Evolutionary conservation across 1,284 basidiomycete genomes (phyloP).

Genomic region (Trichosporon asahii): DNA sequence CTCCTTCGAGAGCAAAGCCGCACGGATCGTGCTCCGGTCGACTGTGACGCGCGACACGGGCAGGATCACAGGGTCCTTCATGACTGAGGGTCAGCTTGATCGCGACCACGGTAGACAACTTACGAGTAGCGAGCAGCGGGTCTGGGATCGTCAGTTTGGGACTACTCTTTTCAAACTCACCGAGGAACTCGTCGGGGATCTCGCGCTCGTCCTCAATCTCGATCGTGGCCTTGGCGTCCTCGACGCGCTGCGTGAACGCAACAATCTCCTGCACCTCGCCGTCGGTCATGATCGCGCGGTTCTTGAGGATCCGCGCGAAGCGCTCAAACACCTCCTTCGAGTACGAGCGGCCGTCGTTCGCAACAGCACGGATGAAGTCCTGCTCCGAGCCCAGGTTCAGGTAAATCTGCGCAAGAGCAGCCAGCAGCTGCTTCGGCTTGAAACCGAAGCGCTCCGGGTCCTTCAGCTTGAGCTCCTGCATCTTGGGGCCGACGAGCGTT

Average conservation of each 20-base stretch:
- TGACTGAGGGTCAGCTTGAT: slow-evolving; percentile 60
- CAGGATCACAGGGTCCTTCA: slow-evolving; percentile 91
- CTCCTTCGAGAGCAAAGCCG: slow-evolving; percentile 84
- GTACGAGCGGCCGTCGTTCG: slow-evolving; percentile 89
- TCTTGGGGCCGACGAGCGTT: slow-evolving; percentile 78
- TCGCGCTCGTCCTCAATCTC: slow-evolving; percentile 88
- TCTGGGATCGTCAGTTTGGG: slow-evolving; percentile 25
- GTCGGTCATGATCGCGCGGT: slow-evolving; percentile 70
- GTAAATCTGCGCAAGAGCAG: slow-evolving; percentile 87
- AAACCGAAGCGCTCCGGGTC: slow-evolving; percentile 88
- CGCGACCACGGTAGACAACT: slow-evolving; percentile 8
- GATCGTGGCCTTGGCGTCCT: slow-evolving; percentile 70
- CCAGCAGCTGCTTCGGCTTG: slow-evolving; percentile 76
- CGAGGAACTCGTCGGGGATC: slow-evolving; percentile 90
- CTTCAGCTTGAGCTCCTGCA: slow-evolving; percentile 70
- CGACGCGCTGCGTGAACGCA: slow-evolving; percentile 75
- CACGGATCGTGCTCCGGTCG: slow-evolving; percentile 92
- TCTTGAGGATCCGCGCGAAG: slow-evolving; percentile 68
- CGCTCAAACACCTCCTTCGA: slow-evolving; percentile 76
- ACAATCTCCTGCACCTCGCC: slow-evolving; percentile 72
- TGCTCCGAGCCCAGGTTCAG: slow-evolving; percentile 77
- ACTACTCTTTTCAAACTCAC: slow-evolving; percentile 55
- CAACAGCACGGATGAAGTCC: slow-evolving; percentile 84
- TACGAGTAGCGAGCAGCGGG: slow-evolving; percentile 36
- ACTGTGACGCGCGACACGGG: slow-evolving; percentile 78